These are phyloP conservation scores for Backusella westeae DNA, from an alignment of 192 early-diverging fungal species.

Conservation along the genomic window DNA sequence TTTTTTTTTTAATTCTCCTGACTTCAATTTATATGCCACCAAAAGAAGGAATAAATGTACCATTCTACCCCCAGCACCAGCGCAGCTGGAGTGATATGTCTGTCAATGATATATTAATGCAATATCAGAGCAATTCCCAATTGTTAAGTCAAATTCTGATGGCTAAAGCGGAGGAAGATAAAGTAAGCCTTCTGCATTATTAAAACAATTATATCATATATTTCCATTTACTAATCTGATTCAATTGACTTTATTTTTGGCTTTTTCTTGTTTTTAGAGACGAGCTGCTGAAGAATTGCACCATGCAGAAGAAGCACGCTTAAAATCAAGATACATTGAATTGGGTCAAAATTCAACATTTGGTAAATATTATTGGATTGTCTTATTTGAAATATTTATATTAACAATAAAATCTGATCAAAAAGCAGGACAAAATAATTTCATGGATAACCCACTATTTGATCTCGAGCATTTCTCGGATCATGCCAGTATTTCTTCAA, in stretches of 20 bases:
- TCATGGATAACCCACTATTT: constrained; percentile 3
- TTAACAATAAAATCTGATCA: not conserved
- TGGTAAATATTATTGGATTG: not conserved
- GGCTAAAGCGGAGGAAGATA: constrained; percentile 15
- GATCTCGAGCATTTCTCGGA: constrained; percentile 3
- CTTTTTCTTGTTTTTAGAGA: not conserved
- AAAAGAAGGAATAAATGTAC: constrained; percentile 7
- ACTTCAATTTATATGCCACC: not conserved
- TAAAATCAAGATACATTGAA: constrained; percentile 8
- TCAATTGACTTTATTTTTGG: not conserved
- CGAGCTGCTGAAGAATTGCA: constrained; percentile 4
- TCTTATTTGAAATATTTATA: not conserved
- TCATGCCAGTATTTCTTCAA: not conserved
- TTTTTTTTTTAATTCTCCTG: not conserved
- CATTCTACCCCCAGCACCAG: not conserved
- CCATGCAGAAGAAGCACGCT: constrained; percentile 11
- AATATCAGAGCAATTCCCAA: constrained; percentile 13
- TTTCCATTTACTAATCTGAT: not conserved
- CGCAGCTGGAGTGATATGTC: constrained; percentile 3
- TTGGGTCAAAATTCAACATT: not conserved
- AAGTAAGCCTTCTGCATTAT: not conserved
- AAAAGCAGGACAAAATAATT: not conserved
- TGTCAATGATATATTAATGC: constrained; percentile 6
- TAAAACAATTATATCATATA: not conserved
- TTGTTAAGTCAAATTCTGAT: constrained; percentile 12